A percentile compares a stretch with the other conserved stretches of the same genome.
Conservation (phyloP, 192 early-diverging fungal genomes). For the Coemansia sp. region DNA sequence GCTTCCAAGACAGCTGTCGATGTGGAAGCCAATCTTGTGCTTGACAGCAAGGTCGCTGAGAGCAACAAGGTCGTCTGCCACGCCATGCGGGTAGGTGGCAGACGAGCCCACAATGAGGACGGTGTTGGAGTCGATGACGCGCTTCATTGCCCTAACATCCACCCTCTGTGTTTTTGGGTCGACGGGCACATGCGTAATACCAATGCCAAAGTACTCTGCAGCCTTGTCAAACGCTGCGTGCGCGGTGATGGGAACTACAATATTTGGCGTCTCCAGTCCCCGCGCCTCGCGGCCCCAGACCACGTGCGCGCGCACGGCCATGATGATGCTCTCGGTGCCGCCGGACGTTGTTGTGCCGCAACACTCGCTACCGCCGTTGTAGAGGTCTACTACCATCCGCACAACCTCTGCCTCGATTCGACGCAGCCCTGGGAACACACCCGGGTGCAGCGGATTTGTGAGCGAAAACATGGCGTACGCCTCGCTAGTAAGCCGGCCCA, state of each 20-base stretch:
- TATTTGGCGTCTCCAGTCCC: conserved; percentile 87
- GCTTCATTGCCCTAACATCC: conserved; percentile 69
- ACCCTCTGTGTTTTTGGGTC: conserved; percentile 74
- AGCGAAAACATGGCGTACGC: conserved; percentile 82
- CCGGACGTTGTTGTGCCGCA: conserved; percentile 91
- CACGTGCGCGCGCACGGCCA: conserved; percentile 93
- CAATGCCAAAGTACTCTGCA: conserved; percentile 87
- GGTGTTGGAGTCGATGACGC: conserved; percentile 89
- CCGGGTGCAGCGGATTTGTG: conserved; percentile 91
- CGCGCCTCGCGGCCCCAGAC: conserved; percentile 77
- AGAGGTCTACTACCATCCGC: conserved; percentile 86
- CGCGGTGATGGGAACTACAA: conserved; percentile 88
- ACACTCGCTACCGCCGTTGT: conserved; percentile 70
- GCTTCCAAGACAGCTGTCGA: conserved; percentile 95
- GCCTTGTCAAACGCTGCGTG: conserved; percentile 98
- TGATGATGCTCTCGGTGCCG: conserved; percentile 91
- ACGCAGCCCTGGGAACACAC: conserved; percentile 91
- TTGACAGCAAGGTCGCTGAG: conserved; percentile 77
- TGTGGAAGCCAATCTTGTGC: conserved; percentile 83
- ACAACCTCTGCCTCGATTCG: conserved; percentile 95
- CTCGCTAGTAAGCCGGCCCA: conserved; percentile 69
- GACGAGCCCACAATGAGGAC: conserved; percentile 90
- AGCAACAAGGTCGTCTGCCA: conserved; percentile 83
- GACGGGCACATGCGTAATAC: conserved; percentile 80
- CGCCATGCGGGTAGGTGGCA: conserved; percentile 91